Base-by-base conservation (phyloP, 441 rosid genomes). In the Aleurites moluccanus region DNA sequence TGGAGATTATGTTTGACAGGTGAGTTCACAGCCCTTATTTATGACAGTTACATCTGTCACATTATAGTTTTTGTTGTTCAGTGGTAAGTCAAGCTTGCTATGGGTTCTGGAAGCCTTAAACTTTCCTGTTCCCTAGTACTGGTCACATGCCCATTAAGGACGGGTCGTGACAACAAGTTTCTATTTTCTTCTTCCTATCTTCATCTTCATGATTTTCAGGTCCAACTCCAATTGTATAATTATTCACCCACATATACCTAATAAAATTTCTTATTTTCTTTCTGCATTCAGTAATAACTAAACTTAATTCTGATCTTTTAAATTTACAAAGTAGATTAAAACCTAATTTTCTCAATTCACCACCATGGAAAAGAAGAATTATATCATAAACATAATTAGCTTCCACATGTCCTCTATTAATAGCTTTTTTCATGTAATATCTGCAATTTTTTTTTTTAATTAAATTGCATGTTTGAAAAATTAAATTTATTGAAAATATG, bases 361-460 rank as follows among this genome's bases (percentile, higher is more conserved):
- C 57, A 25, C 76, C 67, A 2, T 35, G 5, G 9, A 75, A 45
- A 3, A 55, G 3, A 0, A 77, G 42, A 2, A 80, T 18, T 3
- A 80, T 45, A 2, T 35, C 74, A 14, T 52, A 61, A 1, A 73
- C 73, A 1, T 80, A 73, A 0, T 5, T 50, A 10, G 79, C 79
- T 10, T 8, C 52, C 18, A 27, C 21, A 13, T 77, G 83, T 2
- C 60, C 75, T 25, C 63, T 64, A 0, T 30, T 33, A 0, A 71
- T 71, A 2, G 78, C 81, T 70, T 6, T 49, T 2, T 47, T 64
- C n/a, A n/a, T n/a, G n/a, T n/a, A n/a, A n/a, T n/a, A n/a, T n/a
- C n/a, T n/a, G n/a, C n/a, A n/a, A n/a, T n/a, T n/a, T n/a, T n/a
- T n/a, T n/a, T n/a, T n/a, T n/a, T n/a, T n/a, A n/a, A n/a, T n/a